A percentile compares a stretch with the other conserved stretches of the same genome.
These are phyloP conservation scores for Phenoliferia sp. DNA, from an alignment of 1,284 basidiomycete species.

Conservation along the genomic window DNA sequence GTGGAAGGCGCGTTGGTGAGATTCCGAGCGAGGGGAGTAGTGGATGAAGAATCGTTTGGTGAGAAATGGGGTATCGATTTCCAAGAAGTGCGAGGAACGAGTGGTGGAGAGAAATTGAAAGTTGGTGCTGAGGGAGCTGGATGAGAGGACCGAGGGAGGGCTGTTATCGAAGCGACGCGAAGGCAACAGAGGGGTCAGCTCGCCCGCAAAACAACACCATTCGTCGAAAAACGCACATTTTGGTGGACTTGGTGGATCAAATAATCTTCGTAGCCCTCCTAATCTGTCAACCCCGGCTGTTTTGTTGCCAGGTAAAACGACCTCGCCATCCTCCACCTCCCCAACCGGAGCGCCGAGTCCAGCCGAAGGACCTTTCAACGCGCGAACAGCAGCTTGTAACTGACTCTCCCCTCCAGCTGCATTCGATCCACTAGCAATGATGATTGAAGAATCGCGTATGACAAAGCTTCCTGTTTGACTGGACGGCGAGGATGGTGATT, in stretches of 20 bases:
- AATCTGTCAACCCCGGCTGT: neutral
- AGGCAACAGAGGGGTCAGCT: constrained; percentile 2
- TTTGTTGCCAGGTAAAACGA: neutral
- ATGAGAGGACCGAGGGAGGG: neutral
- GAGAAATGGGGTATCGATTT: neutral
- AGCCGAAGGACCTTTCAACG: constrained; percentile 16
- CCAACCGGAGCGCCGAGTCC: constrained; percentile 11
- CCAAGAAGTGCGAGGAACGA: neutral
- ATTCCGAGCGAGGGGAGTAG: constrained; percentile 1
- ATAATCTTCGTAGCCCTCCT: constrained; percentile 17
- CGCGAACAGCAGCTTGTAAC: constrained; percentile 24
- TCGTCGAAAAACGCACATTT: neutral
- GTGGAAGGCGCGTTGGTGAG: neutral
- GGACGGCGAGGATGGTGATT: neutral
- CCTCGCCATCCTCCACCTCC: neutral
- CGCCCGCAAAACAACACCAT: neutral
- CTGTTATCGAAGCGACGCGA: no score
- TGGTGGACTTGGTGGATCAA: constrained; percentile 19
- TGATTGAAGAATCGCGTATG: constrained; percentile 7
- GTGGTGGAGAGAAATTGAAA: neutral
- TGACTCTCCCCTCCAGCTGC: constrained; percentile 11
- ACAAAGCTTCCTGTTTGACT: constrained; percentile 17
- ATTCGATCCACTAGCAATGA: neutral
- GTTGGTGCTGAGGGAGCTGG: neutral
- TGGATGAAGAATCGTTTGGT: neutral